These are phyloP conservation scores for Vaccinium vitisidaea DNA, from an alignment of 148 eudicot species.

Conservation along the genomic window DNA sequence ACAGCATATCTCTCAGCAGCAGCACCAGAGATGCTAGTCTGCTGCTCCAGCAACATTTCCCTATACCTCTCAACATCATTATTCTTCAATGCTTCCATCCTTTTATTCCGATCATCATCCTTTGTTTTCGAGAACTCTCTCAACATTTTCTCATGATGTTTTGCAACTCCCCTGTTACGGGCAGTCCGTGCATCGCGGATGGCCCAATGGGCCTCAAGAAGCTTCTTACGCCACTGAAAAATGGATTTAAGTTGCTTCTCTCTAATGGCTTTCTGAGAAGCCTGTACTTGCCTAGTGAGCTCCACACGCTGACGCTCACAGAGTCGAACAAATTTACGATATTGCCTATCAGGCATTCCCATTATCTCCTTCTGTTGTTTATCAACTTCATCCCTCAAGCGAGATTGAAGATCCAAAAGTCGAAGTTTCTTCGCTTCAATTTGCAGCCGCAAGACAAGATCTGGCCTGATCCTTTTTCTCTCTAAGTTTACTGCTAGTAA, in stretches of 20 bases:
- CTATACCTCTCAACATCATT: conserved; percentile 97
- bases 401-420: conserved; percentile 74
- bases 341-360: conserved; percentile 94
- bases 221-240: conserved; percentile 97
- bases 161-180: conserved; percentile 93
- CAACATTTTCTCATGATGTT: conserved; percentile 93
- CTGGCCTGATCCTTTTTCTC: conserved; percentile 90
- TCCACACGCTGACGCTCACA: conserved; percentile 94
- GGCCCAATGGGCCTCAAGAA: conserved; percentile 94
- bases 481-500: conserved; percentile 77
- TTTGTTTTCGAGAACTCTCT: conserved; percentile 94
- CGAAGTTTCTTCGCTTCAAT: conserved; percentile 89
- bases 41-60: conserved; percentile 97
- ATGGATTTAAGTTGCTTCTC: conserved; percentile 91
- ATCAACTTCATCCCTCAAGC: conserved; percentile 81
- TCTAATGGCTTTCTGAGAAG: conserved; percentile 81
- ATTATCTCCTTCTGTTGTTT: conserved; percentile 94
- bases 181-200: conserved; percentile 95
- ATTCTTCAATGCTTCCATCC: conserved; percentile 98
- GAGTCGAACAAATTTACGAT: conserved; percentile 80
- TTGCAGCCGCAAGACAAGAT: conserved; percentile 78
- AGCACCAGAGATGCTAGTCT: conserved; percentile 87
- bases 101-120: conserved; percentile 79
- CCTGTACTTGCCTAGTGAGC: conserved; percentile 81
- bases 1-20: conserved; percentile 93